Conservation (phyloP, 2,329 filamentous ascomycete genomes). For the Aphanoascus verrucosus region DNA sequence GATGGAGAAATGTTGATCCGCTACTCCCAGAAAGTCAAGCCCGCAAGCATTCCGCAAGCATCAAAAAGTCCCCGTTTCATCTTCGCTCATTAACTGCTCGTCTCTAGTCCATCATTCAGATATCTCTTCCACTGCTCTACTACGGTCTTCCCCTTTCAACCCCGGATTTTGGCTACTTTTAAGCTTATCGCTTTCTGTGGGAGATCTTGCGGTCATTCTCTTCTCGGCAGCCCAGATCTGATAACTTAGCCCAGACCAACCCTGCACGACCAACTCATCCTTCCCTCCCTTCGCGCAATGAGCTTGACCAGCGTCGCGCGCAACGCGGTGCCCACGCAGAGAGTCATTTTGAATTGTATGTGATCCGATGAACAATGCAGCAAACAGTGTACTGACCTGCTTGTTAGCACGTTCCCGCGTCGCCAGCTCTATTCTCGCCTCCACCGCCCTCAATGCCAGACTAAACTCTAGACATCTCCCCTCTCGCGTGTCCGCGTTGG, state of each 20-base stretch:
- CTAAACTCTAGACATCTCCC: slow-evolving; percentile 34
- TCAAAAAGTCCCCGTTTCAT: background rate
- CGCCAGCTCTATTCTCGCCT: slow-evolving; percentile 24
- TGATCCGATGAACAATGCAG: slow-evolving; percentile 2
- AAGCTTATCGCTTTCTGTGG: slow-evolving; percentile 4
- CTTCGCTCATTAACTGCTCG: background rate
- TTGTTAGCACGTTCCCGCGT: slow-evolving; percentile 26
- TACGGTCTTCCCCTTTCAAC: background rate
- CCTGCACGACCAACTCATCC: slow-evolving; percentile 1
- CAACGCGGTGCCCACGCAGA: slow-evolving; percentile 18
- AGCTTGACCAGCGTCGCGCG: slow-evolving; percentile 32
- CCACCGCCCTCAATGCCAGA: slow-evolving; percentile 26
- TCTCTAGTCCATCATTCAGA: background rate
- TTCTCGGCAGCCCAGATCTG: slow-evolving; percentile 10
- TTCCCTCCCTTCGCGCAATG: slow-evolving; percentile 20
- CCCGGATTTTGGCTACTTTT: background rate
- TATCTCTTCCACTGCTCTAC: background rate
- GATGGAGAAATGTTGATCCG: slow-evolving; percentile 8
- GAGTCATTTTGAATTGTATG: slow-evolving; percentile 8
- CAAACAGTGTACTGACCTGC: background rate
- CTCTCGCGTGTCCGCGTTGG: slow-evolving; percentile 45
- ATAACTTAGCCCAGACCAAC: background rate
- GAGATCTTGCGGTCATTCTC: slow-evolving; percentile 10
- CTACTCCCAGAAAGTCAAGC: background rate
- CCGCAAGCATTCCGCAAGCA: background rate